phyloP scores from a whole-genome alignment of 1,284 basidiomycete species.

The Sporisorium scitamineum region DNA sequence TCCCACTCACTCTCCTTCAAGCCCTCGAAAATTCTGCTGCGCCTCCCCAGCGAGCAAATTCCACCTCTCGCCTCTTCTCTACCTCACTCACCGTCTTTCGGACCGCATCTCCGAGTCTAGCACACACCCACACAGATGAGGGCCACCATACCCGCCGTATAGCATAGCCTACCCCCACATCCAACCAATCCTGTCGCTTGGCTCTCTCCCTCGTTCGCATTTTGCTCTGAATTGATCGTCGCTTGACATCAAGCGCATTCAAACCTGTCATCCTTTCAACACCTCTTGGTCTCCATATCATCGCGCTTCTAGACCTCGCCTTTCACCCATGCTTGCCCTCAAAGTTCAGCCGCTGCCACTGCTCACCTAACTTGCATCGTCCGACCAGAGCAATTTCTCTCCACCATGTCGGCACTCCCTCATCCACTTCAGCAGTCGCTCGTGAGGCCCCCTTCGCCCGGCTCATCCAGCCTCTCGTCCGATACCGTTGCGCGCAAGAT shows the following conservation, averaged over 20 bases:
- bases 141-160: not conserved
- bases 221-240: not conserved
- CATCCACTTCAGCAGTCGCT: constrained; percentile 29
- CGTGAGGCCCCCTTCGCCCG: constrained; percentile 23
- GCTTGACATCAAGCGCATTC: not conserved
- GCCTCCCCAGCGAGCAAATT: no score
- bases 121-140: not conserved
- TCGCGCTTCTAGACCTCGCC: not conserved
- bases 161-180: not conserved
- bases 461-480: constrained; percentile 27
- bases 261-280: no score
- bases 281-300: no score
- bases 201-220: not conserved
- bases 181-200: not conserved
- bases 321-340: not conserved
- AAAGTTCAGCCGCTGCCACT: not conserved
- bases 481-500: constrained; percentile 34
- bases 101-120: no score
- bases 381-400: not conserved
- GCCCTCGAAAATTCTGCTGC: no score
- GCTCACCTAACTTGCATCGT: not conserved
- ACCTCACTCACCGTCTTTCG: no score
- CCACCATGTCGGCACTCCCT: constrained; percentile 19
- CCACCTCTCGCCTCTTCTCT: no score
- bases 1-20: no score